Percentiles rank a stretch among this genome's conserved stretches.
phyloP scores from a whole-genome alignment of 2,329 filamentous ascomycete genomes.

The Colletotrichum endophyticum region DNA sequence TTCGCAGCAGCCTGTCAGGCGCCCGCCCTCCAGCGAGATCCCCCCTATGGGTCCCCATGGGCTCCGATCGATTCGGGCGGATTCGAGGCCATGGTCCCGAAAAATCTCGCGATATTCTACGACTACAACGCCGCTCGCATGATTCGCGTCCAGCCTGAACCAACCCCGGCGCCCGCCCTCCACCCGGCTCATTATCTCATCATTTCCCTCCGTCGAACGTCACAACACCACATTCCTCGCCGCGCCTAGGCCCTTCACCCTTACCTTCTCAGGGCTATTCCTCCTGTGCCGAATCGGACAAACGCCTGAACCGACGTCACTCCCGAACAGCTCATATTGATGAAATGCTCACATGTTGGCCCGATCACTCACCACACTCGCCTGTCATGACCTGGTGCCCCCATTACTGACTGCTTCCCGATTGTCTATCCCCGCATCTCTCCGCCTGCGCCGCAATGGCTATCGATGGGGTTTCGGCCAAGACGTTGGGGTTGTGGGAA shows the following conservation, averaged over 20 bases:
- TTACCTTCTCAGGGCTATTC: neutral
- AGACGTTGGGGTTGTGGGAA: neutral
- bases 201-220: neutral
- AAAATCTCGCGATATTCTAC: constrained; percentile 18
- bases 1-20: constrained; percentile 3
- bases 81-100: constrained; percentile 14
- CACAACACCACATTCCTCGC: neutral
- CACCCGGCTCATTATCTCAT: constrained; percentile 1
- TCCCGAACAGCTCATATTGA: constrained; percentile 16
- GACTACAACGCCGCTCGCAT: constrained; percentile 9
- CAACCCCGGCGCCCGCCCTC: neutral
- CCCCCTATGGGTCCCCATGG: neutral
- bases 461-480: neutral
- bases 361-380: constrained; percentile 15
- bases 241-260: neutral
- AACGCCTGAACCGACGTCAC: neutral
- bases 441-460: constrained; percentile 8
- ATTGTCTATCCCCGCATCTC: neutral
- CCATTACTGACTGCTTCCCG: neutral
- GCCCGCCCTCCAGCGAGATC: neutral
- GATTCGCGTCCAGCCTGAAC: neutral
- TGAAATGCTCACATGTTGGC: constrained; percentile 21
- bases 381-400: constrained; percentile 12
- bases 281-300: neutral
- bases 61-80: constrained; percentile 10